Conservation (phyloP, 352 stramenopile genomes). For the Pythium rishiriense region DNA sequence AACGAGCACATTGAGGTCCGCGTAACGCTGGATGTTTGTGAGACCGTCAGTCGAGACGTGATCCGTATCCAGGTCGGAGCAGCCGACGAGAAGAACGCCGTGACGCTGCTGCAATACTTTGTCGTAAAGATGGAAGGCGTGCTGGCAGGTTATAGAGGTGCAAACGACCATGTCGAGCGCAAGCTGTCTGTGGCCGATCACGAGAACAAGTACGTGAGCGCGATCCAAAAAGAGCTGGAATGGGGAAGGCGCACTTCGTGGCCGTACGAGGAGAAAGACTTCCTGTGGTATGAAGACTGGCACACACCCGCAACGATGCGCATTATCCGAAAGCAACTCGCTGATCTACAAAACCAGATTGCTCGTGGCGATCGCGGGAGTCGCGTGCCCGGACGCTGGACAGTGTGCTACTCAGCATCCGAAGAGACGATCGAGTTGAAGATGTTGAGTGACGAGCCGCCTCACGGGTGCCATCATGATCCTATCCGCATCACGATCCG, state of each 20-base stretch:
- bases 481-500: neutral
- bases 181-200: neutral
- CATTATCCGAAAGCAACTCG: neutral
- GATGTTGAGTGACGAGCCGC: neutral
- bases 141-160: neutral
- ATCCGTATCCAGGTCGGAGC: too few relatives aligned
- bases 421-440: neutral
- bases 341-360: neutral
- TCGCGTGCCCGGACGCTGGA: neutral
- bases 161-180: neutral
- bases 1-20: too few relatives aligned
- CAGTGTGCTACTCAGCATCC: neutral
- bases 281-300: neutral
- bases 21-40: too few relatives aligned
- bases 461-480: neutral
- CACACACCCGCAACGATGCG: neutral
- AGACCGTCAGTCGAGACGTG: too few relatives aligned
- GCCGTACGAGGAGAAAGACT: neutral
- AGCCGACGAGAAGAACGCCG: neutral
- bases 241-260: neutral
- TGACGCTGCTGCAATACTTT: neutral
- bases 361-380: neutral
- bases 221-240: neutral
- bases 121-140: neutral
- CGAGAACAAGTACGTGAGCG: neutral